These are phyloP conservation scores for Monarda citriodora DNA, from an alignment of 305 asterid species.

Conservation along the genomic window DNA sequence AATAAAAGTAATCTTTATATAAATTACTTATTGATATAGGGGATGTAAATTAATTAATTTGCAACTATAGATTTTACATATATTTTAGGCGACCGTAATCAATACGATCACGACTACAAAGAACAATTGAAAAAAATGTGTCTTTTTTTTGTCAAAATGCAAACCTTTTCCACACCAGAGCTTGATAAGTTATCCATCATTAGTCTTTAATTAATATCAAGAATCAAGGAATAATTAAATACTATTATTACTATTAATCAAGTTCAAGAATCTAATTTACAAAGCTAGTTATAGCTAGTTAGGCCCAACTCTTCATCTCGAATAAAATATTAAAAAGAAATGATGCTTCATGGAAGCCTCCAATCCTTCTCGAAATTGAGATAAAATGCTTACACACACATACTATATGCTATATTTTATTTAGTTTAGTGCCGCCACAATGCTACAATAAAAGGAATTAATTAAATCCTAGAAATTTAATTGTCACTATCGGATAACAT, in stretches of 20 bases:
- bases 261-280: slow-evolving; percentile 28
- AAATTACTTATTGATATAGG: neutral
- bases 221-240: neutral
- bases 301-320: slow-evolving; percentile 13
- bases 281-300: slow-evolving; percentile 11
- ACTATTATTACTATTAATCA: neutral
- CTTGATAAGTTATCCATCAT: neutral
- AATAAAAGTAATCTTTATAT: too few species aligned
- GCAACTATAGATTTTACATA: too few species aligned
- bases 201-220: neutral
- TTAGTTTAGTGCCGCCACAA: slow-evolving; percentile 16
- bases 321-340: neutral
- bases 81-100: neutral
- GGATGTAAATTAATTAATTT: too few species aligned
- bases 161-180: neutral
- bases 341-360: slow-evolving; percentile 14
- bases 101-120: neutral
- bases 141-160: too few species aligned
- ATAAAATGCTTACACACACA: too few species aligned
- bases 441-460: neutral
- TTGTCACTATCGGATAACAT: slow-evolving; percentile 10
- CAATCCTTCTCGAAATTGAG: slow-evolving; percentile 6
- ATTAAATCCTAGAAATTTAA: neutral
- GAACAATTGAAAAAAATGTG: neutral
- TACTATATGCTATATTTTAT: neutral